These are phyloP conservation scores for Tetragonia tetragonoides DNA, from an alignment of 148 eudicot genomes.

Conservation along the genomic window DNA sequence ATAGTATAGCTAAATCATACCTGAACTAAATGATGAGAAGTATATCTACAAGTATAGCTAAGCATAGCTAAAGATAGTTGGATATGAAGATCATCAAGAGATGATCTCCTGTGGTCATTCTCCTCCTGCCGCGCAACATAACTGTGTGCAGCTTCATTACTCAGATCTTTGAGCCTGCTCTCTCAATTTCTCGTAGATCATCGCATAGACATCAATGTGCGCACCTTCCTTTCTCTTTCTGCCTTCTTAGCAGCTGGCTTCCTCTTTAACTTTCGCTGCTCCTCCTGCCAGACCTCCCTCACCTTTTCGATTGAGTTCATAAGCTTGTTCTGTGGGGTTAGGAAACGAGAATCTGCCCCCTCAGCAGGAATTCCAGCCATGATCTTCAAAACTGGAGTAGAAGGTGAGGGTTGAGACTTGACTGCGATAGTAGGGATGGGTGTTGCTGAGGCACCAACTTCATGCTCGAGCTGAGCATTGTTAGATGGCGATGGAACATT, in stretches of 20 bases:
- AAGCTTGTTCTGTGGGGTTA: conserved; percentile 40
- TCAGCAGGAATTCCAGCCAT: conserved; percentile 34
- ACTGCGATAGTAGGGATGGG: conserved; percentile 33
- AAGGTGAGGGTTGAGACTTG: conserved; percentile 30
- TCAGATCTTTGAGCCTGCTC: background rate
- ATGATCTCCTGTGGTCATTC: conserved; percentile 35
- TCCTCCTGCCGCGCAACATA: conserved; percentile 5
- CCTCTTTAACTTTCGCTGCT: conserved; percentile 47
- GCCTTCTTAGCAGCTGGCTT: conserved; percentile 75
- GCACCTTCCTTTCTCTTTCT: conserved; percentile 56
- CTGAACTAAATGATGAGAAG: conserved; percentile 5
- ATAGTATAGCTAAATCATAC: conserved; percentile 22
- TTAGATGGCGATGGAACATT: conserved; percentile 21
- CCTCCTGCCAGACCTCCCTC: conserved; percentile 66
- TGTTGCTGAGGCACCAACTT: conserved; percentile 29
- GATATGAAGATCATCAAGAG: conserved; percentile 35
- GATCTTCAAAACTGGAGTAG: conserved; percentile 42
- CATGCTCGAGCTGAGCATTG: conserved; percentile 45
- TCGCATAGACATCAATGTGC: conserved; percentile 72
- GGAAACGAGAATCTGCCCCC: conserved; percentile 33
- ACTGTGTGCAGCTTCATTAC: background rate
- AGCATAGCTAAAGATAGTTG: background rate
- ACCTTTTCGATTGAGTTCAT: conserved; percentile 72
- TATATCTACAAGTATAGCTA: conserved; percentile 26
- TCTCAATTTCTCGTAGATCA: background rate